Percentiles rank a stretch among this genome's conserved stretches.
phyloP scores from a whole-genome alignment of 345 rosid species.

The Euphorbia tirucalli region DNA sequence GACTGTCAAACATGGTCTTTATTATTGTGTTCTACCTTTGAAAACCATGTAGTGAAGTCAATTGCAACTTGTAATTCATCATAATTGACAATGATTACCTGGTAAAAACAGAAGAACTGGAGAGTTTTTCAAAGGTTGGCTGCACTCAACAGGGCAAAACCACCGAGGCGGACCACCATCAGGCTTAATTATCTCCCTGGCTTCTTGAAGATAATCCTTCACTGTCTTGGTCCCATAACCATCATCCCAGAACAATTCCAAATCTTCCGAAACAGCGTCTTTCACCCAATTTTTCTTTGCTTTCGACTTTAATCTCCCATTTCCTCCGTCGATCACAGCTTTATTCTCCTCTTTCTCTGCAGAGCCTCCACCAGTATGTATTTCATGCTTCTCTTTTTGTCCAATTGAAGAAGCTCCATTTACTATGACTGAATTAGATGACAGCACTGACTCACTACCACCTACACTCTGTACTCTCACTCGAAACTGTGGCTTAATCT shows the following conservation, averaged over 20 bases:
- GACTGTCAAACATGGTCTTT: too few species aligned
- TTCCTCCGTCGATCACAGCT: slow-evolving; percentile 26
- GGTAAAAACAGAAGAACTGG: slow-evolving; percentile 79
- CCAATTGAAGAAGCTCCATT: slow-evolving; percentile 41
- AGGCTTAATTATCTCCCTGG: slow-evolving; percentile 55
- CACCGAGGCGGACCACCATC: slow-evolving; percentile 88
- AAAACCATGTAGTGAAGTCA: too few species aligned
- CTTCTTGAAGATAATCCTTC: slow-evolving; percentile 56
- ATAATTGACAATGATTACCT: slow-evolving; percentile 37
- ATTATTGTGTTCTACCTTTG: neutral
- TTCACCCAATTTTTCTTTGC: slow-evolving; percentile 27
- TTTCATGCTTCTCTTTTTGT: slow-evolving; percentile 28
- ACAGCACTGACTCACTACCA: slow-evolving; percentile 36
- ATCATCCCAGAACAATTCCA: slow-evolving; percentile 84
- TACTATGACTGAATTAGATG: slow-evolving; percentile 31
- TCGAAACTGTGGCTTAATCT: slow-evolving; percentile 31
- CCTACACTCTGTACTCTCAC: slow-evolving; percentile 44
- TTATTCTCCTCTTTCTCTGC: slow-evolving; percentile 9
- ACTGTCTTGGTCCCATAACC: slow-evolving; percentile 65
- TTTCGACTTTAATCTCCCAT: slow-evolving; percentile 32
- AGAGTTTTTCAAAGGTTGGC: slow-evolving; percentile 55
- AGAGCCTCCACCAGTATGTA: neutral
- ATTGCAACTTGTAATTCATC: neutral
- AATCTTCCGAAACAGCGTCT: slow-evolving; percentile 32
- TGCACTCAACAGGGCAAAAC: slow-evolving; percentile 89